phyloP scores from a whole-genome alignment of 2,329 filamentous ascomycete species.

The Capronia americana region DNA sequence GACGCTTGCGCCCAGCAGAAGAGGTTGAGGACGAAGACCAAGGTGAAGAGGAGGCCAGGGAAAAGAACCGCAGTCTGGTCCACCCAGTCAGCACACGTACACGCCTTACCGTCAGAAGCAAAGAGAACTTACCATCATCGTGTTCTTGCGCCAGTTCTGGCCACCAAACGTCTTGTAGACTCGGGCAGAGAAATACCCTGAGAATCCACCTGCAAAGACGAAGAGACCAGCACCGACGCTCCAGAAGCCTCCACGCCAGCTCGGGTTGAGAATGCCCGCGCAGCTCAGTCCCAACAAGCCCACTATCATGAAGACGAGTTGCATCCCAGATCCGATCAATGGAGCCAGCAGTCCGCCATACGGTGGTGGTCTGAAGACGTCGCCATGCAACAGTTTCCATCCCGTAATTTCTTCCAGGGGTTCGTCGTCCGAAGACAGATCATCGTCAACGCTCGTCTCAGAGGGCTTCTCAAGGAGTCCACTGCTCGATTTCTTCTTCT shows the following conservation, averaged over 20 bases:
- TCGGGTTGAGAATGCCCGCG: slow-evolving; percentile 80
- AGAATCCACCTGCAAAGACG: slow-evolving; percentile 81
- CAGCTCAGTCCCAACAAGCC: slow-evolving; percentile 76
- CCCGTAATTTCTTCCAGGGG: slow-evolving; percentile 79
- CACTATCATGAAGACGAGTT: slow-evolving; percentile 80
- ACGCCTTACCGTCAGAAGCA: not conserved
- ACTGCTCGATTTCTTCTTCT: slow-evolving; percentile 58
- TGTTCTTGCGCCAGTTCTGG: slow-evolving; percentile 75
- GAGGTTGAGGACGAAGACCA: slow-evolving; percentile 80
- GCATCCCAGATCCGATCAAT: slow-evolving; percentile 82
- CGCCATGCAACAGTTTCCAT: slow-evolving; percentile 88
- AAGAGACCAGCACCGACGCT: slow-evolving; percentile 84
- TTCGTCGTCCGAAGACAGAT: slow-evolving; percentile 70
- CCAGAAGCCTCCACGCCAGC: slow-evolving; percentile 87
- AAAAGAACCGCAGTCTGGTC: slow-evolving; percentile 73
- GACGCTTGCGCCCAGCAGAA: slow-evolving; percentile 92
- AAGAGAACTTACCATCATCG: slow-evolving; percentile 61
- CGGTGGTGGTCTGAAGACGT: slow-evolving; percentile 78
- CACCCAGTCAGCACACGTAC: slow-evolving; percentile 21
- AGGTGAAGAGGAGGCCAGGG: slow-evolving; percentile 75
- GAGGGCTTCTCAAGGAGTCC: slow-evolving; percentile 64
- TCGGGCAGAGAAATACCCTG: slow-evolving; percentile 83
- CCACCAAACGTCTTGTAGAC: slow-evolving; percentile 86
- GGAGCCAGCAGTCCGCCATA: slow-evolving; percentile 77
- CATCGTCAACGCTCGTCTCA: slow-evolving; percentile 55